phyloP scores from a whole-genome alignment of 345 rosid genomes.

The Psidium friedrichsthalianum region DNA sequence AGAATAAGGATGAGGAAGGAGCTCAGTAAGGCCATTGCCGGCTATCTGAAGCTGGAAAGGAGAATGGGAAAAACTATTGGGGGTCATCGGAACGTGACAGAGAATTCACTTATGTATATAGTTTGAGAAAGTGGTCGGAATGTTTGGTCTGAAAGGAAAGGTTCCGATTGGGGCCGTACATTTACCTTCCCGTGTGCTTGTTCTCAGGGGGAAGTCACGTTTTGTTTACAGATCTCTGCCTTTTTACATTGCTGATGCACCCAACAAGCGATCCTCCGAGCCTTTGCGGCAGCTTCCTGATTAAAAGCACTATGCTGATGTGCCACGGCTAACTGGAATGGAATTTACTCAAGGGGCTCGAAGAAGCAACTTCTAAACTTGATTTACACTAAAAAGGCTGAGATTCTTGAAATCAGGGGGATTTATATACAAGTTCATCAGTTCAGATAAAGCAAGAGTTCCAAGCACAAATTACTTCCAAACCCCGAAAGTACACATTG shows the following conservation, averaged over 20 bases:
- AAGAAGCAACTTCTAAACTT: neutral
- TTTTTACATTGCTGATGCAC: conserved; percentile 3
- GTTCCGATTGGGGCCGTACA: conserved; percentile 11
- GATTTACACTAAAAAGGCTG: neutral
- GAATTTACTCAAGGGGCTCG: neutral
- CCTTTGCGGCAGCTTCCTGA: neutral
- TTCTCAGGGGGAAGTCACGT: conserved; percentile 55
- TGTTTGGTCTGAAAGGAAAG: conserved; percentile 47
- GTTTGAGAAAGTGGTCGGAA: conserved; percentile 12
- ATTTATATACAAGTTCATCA: neutral
- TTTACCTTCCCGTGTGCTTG: conserved; percentile 24
- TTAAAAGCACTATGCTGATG: neutral
- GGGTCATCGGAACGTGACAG: neutral
- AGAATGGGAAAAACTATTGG: neutral
- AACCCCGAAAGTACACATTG: neutral
- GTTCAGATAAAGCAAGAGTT: neutral
- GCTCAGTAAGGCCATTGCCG: conserved; percentile 26
- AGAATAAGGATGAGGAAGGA: conserved; percentile 23
- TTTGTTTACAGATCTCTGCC: conserved; percentile 18
- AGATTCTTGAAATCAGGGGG: neutral
- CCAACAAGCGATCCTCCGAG: neutral
- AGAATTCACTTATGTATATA: conserved; percentile 8
- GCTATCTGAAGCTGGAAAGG: neutral
- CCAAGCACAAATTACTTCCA: neutral
- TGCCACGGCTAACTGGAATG: neutral